Percentiles rank a stretch among this genome's conserved stretches.
Evolutionary conservation across 352 stramenopile genomes (phyloP).

Genomic region (Pythium myriotylum): DNA sequence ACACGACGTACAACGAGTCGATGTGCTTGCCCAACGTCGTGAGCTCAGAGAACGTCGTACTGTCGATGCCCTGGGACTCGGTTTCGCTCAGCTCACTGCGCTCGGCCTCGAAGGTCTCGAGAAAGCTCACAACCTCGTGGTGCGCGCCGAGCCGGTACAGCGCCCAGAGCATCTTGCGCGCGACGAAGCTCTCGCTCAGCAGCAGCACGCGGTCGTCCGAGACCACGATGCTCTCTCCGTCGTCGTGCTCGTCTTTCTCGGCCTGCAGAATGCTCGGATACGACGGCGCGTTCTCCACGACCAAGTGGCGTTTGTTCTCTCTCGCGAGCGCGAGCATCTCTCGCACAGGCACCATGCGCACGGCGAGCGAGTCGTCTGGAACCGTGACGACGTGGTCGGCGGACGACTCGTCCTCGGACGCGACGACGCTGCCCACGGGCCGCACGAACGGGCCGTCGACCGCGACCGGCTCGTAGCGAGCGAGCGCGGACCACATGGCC

Average conservation of each 20-base stretch:
- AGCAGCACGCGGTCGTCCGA: background rate
- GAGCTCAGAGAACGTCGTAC: background rate
- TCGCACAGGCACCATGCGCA: conserved; percentile 5
- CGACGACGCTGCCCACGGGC: background rate
- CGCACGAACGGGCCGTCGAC: background rate
- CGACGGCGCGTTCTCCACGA: conserved; percentile 3
- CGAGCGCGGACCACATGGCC: conserved; percentile 1
- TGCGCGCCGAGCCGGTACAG: background rate
- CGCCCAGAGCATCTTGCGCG: conserved; percentile 1
- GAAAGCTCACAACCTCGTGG: conserved; percentile 1
- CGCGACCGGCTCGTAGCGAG: background rate
- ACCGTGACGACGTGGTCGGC: background rate
- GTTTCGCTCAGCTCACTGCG: background rate
- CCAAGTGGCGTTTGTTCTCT: background rate
- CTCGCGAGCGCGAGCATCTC: background rate
- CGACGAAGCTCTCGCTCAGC: conserved; percentile 11
- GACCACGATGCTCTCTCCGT: background rate
- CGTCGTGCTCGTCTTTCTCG: background rate
- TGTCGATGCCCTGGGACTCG: background rate
- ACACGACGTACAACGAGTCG: conserved; percentile 13
- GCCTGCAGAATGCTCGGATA: background rate
- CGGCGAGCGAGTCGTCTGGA: background rate
- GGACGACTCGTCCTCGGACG: background rate
- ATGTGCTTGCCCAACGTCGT: conserved; percentile 4
- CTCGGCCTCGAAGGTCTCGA: conserved; percentile 6